Evolutionary conservation across 768 basidiomycete species (phyloP).

Genomic region (Tulasnella sp.): DNA sequence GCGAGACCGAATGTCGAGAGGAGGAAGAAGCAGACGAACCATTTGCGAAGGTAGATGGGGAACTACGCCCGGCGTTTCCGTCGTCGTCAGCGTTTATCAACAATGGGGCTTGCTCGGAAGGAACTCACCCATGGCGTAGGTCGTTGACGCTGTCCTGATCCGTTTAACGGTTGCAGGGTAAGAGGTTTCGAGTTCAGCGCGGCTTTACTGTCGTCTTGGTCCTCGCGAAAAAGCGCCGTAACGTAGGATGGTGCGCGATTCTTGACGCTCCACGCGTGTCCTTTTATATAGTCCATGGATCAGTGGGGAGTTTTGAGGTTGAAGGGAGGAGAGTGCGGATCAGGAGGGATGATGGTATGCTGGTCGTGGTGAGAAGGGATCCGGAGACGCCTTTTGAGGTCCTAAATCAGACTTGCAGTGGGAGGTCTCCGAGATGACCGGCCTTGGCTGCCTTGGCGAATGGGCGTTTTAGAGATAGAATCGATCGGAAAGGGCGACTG

Average conservation of each 20-base stretch:
- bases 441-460: background rate
- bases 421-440: slow-evolving; percentile 10
- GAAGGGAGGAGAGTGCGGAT: background rate
- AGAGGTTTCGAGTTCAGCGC: background rate
- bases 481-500: background rate
- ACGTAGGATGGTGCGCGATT: slow-evolving; percentile 4
- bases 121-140: slow-evolving; percentile 24
- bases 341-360: background rate
- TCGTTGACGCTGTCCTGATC: background rate
- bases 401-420: background rate
- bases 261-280: background rate
- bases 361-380: no score
- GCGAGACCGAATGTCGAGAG: slow-evolving; percentile 2
- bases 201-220: background rate
- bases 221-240: slow-evolving; percentile 8
- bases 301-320: background rate
- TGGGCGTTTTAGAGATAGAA: background rate
- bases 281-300: slow-evolving; percentile 7
- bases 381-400: background rate
- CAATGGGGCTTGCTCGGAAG: background rate
- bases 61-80: slow-evolving; percentile 1
- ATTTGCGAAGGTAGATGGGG: slow-evolving; percentile 25
- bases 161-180: background rate
- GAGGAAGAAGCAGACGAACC: slow-evolving; percentile 24
- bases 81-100: background rate